Evolutionary conservation across 257 asterid species (phyloP).

Genomic region (Cinchona pubescens): DNA sequence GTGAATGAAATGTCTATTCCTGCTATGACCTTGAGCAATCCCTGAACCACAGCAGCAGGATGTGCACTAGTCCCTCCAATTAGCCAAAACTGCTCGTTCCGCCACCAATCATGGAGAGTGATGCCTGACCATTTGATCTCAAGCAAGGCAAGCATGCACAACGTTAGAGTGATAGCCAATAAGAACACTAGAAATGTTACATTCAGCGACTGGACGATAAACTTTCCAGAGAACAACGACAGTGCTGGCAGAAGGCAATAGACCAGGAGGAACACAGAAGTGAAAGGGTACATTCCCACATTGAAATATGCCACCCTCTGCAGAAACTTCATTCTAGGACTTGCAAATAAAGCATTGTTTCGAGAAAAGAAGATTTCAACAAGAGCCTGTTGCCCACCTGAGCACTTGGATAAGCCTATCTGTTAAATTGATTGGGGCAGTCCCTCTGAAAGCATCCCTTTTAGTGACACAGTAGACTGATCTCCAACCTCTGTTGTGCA

Average conservation of each 20-base stretch:
- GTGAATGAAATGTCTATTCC: slow-evolving; percentile 87
- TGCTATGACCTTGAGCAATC: slow-evolving; percentile 74
- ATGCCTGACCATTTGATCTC: slow-evolving; percentile 90
- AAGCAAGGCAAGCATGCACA: slow-evolving; percentile 69
- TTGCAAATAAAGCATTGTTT: slow-evolving; percentile 74
- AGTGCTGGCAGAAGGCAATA: slow-evolving; percentile 83
- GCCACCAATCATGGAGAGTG: slow-evolving; percentile 90
- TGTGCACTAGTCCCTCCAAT: slow-evolving; percentile 96
- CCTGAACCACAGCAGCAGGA: slow-evolving; percentile 85
- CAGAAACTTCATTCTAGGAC: slow-evolving; percentile 74
- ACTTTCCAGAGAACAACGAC: slow-evolving; percentile 79
- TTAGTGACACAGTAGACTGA: slow-evolving; percentile 78
- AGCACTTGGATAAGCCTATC: slow-evolving; percentile 85
- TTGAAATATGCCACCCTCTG: slow-evolving; percentile 87
- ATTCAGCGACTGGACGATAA: slow-evolving; percentile 74
- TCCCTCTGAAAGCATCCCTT: slow-evolving; percentile 86
- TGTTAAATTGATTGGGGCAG: slow-evolving; percentile 89
- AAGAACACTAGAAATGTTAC: slow-evolving; percentile 57
- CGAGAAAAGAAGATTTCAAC: slow-evolving; percentile 89
- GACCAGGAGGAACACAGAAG: slow-evolving; percentile 72
- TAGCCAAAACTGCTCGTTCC: slow-evolving; percentile 94
- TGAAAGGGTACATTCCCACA: slow-evolving; percentile 86
- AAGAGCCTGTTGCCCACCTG: slow-evolving; percentile 95
- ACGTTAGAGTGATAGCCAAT: slow-evolving; percentile 54
- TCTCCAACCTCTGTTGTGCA: slow-evolving; percentile 94